phyloP scores from a whole-genome alignment of 2,329 filamentous ascomycete genomes.

The Neoascochyta sp. region DNA sequence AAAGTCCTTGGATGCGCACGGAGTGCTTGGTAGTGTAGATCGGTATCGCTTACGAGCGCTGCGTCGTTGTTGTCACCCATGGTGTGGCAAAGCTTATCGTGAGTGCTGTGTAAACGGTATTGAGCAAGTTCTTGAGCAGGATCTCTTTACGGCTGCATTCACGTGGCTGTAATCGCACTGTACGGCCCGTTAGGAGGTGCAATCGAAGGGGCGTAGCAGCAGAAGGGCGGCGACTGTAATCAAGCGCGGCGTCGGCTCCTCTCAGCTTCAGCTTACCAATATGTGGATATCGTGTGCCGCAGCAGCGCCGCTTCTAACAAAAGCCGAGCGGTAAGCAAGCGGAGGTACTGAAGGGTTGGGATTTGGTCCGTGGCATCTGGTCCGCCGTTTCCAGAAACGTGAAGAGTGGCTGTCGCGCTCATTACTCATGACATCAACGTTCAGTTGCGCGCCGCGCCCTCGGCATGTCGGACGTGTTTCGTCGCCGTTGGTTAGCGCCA shows the following conservation, averaged over 20 bases:
- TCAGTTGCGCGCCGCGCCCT: too few species aligned
- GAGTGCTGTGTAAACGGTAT: background rate
- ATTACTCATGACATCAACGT: slow-evolving; percentile 19
- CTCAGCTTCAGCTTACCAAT: slow-evolving; percentile 21
- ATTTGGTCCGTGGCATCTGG: slow-evolving; percentile 15
- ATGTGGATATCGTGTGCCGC: slow-evolving; percentile 3
- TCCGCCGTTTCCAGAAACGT: too few species aligned
- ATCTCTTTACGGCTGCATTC: too few species aligned
- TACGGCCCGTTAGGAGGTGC: too few species aligned
- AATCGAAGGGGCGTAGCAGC: too few species aligned
- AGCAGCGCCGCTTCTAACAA: slow-evolving; percentile 1
- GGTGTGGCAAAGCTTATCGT: too few species aligned
- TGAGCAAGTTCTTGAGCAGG: too few species aligned
- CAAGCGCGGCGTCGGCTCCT: slow-evolving; percentile 9
- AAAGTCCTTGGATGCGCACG: slow-evolving; percentile 11
- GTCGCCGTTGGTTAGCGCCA: too few species aligned
- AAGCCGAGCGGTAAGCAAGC: slow-evolving; percentile 1
- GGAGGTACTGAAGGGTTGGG: slow-evolving; percentile 1
- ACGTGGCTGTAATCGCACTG: too few species aligned
- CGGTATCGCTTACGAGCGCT: slow-evolving; percentile 27
- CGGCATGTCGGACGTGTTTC: too few species aligned
- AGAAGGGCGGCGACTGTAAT: too few species aligned
- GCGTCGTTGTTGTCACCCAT: slow-evolving; percentile 28
- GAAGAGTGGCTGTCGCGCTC: too few species aligned
- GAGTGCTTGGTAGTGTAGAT: slow-evolving; percentile 26